Evolutionary conservation across 805 yeast genomes (phyloP), one percentile per base, ranked within the genome.

Genomic region (Metschnikowia chrysomelidarum): DNA sequence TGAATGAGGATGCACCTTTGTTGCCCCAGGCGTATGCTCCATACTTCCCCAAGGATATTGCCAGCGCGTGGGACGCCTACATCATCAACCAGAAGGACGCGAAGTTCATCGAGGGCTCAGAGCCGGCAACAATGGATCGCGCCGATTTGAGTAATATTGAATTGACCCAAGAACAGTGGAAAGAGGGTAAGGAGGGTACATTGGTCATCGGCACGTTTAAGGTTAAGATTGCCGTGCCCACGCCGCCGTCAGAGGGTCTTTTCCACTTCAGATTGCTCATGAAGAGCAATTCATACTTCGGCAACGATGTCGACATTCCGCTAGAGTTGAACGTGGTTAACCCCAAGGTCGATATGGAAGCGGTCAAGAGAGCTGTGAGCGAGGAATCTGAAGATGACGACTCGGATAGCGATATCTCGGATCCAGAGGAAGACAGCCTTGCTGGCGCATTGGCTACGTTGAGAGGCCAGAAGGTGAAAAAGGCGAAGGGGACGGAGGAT

Each of bases 201-300:
- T 27, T 47, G 20, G 62, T 60, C 4, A 67, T 88, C 37, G 82
- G 87, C 29, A 81, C 91, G 1, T 81, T 86, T 53, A 87, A 85
- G 55, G 69, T 89, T 38, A 86, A 82, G 48, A 57, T 89, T 31
- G 60, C 81, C 6, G 71, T 78, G 31, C 88, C 94, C 28, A 78
- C 95, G 11, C 97, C 98, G n/a, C 73, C 72, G 13, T 71, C 71
- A 37, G 64, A 65, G 12, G 95, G 94, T 27, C 67, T 63, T 26
- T 76, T 64, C 53, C 80, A 76, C 46, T 86, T 86, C 69, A 75
- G 88, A 62, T 66, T 89, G 12, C 62, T 80, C 16, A 59, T 91
- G 53, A 78, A 79, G 53, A 81, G 84, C 36, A 73, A 84, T 34
- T 79, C 84, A 28, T 89, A 87, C 58, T 87, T 86, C 57, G 95